Base-by-base conservation (phyloP, 805 yeast species). In the Blastobotrys americana region DNA sequence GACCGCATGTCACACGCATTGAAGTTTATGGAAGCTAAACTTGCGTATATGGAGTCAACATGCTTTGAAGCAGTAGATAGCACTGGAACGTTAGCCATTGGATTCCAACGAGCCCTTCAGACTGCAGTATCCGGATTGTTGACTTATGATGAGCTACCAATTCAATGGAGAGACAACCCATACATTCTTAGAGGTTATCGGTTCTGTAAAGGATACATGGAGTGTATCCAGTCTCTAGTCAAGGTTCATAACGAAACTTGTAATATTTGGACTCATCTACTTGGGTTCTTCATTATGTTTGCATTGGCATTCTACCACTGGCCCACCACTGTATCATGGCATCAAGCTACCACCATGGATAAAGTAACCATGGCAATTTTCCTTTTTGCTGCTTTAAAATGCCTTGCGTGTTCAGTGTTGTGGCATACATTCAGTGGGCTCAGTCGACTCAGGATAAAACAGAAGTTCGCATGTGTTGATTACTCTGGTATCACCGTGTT, bases 351-450 rank as follows among this genome's bases (percentile, higher is more conserved):
- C 3, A 36, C 45, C 8, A 45, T 58, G 19, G 78, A 74, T 57
- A 73, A 76, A 42, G 43, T 73, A 5, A 74, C 81, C 18, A 72
- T 84, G 58, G 74, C 77, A 50, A 57, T 79, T 15, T 90, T 86
- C 52, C 65, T 90, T 37, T 50, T 70, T 5, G 87, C 95, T 2
- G 82, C 93, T 13, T 58, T 84, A 50, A 77, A 80, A 52, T 93
- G 97, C 61, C 68, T 90, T 46, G 47, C 77, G 5, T 82, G 90
- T 37, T 87, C 96, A 1, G 78, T 81, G 2, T 66, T 82, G 35
- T 90, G 97, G 97, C 98, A 90, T 64, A 84, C 97, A 3, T 89
- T 87, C 64, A 77, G 83, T 47, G 80, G 87, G 49, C 84, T 87
- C 51, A 77, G 90, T 15, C 73, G 73, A 41, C 63, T 83, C 37